phyloP scores from a whole-genome alignment of 2,329 filamentous ascomycete genomes.

The Pestalotiopsis fici region DNA sequence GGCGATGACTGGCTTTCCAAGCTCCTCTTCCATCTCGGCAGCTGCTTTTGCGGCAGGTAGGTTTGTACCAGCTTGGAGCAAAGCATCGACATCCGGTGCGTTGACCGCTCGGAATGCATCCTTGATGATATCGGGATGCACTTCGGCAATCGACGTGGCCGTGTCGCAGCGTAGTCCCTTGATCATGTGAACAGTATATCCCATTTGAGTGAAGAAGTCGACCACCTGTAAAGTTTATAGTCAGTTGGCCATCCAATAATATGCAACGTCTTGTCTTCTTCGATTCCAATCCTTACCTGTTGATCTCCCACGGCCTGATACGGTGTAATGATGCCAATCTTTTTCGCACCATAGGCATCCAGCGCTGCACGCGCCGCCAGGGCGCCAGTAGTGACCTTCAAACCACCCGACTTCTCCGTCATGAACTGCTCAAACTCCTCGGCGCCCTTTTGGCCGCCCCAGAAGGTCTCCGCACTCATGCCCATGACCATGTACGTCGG shows the following conservation, averaged over 20 bases:
- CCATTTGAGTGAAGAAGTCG: constrained; percentile 30
- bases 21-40: constrained; percentile 27
- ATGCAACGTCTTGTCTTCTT: too few relatives aligned
- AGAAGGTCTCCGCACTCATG: constrained; percentile 33
- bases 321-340: constrained; percentile 31
- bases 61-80: constrained; percentile 33
- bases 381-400: constrained; percentile 30
- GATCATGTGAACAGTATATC: constrained; percentile 26
- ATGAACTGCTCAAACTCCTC: constrained; percentile 30
- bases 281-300: constrained; percentile 15
- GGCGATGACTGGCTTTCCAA: constrained; percentile 28
- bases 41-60: constrained; percentile 27
- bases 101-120: constrained; percentile 25
- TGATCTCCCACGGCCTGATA: constrained; percentile 31
- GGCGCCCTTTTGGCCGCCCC: constrained; percentile 30
- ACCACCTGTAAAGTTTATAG: constrained; percentile 17
- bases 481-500: constrained; percentile 33
- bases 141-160: constrained; percentile 28
- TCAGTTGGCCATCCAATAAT: neutral
- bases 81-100: constrained; percentile 24
- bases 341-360: constrained; percentile 25
- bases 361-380: constrained; percentile 28
- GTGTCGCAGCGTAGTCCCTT: constrained; percentile 28
- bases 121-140: constrained; percentile 28
- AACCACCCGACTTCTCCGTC: constrained; percentile 25